phyloP scores from a whole-genome alignment of 2,329 filamentous ascomycete species.

The Hypoxylon sp. region DNA sequence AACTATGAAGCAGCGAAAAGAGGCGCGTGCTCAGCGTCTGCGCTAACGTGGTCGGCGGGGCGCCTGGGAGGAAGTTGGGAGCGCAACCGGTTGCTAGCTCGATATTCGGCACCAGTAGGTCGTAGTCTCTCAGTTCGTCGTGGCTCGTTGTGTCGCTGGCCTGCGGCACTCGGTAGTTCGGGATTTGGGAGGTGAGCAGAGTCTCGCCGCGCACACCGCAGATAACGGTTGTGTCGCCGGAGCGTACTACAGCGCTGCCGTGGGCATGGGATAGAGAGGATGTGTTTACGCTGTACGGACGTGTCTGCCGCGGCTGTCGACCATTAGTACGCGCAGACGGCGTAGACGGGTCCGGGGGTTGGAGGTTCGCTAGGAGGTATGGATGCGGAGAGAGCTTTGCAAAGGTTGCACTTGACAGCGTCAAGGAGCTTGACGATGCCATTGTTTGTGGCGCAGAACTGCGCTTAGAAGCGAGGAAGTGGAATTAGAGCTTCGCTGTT shows the following conservation, averaged over 20 bases:
- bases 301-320: constrained; percentile 77
- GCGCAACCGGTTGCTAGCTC: constrained; percentile 93
- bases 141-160: constrained; percentile 53
- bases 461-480: not conserved
- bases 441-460: constrained; percentile 42
- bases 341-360: constrained; percentile 66
- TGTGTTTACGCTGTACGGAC: constrained; percentile 82
- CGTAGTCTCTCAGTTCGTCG: constrained; percentile 71
- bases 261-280: constrained; percentile 90
- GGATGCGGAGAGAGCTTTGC: constrained; percentile 90
- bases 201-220: constrained; percentile 93
- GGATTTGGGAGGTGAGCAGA: constrained; percentile 80
- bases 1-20: constrained; percentile 80
- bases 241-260: constrained; percentile 88
- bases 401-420: constrained; percentile 77
- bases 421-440: constrained; percentile 61
- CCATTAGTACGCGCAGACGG: constrained; percentile 84
- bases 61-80: constrained; percentile 86
- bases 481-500: constrained; percentile 15
- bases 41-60: constrained; percentile 82
- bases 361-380: constrained; percentile 90
- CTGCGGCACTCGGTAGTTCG: constrained; percentile 70
- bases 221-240: constrained; percentile 94
- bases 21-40: constrained; percentile 89
- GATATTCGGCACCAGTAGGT: constrained; percentile 92